Percentiles rank a stretch among this genome's conserved stretches.
phyloP scores from a whole-genome alignment of 345 rosid genomes.

The Sonneratia alba region DNA sequence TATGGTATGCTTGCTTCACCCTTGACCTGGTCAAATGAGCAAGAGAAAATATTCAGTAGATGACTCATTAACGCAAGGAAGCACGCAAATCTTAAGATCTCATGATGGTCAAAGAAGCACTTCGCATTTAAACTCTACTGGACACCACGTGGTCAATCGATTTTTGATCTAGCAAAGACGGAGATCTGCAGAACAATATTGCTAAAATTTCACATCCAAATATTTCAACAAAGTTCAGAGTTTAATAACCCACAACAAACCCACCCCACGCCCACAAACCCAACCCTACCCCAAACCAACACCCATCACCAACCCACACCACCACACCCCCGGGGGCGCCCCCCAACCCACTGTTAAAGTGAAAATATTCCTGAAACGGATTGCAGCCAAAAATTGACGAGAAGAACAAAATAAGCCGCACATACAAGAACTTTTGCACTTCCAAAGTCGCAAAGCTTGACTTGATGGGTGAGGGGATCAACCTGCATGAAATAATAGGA shows the following conservation, averaged over 20 bases:
- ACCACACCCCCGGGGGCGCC: no score
- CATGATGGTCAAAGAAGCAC: neutral
- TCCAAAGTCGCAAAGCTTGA: slow-evolving; percentile 76
- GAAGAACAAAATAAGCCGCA: neutral
- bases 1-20: slow-evolving; percentile 77
- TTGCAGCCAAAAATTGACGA: neutral
- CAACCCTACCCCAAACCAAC: no score
- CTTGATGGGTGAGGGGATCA: slow-evolving; percentile 76
- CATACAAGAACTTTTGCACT: slow-evolving; percentile 76
- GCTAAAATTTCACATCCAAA: neutral
- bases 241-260: neutral
- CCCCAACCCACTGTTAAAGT: neutral
- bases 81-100: neutral
- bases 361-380: neutral
- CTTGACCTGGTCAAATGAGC: slow-evolving; percentile 35
- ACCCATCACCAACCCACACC: no score
- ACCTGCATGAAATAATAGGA: slow-evolving; percentile 32
- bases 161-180: no score
- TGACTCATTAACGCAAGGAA: neutral
- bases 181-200: neutral
- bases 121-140: neutral
- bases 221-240: neutral
- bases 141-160: neutral
- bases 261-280: no score
- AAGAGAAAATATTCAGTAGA: neutral